phyloP scores from a whole-genome alignment of 768 basidiomycete genomes.

The Tylopilus intermedius region DNA sequence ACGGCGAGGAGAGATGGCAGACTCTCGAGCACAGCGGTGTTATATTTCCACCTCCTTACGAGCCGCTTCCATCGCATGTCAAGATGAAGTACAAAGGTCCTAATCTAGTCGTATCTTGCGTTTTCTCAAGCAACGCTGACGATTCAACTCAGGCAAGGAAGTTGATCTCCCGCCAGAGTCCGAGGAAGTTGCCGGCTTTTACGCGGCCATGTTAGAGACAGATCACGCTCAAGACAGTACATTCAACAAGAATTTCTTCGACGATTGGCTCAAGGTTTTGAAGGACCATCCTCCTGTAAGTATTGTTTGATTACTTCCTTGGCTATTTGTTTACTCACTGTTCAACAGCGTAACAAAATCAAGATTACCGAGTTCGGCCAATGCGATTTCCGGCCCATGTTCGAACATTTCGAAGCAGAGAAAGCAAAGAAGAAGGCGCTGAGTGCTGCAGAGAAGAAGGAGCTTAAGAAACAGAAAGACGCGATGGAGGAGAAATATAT shows the following conservation, averaged over 20 bases:
- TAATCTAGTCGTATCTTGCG: slow-evolving; percentile 22
- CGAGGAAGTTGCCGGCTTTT: slow-evolving; percentile 97
- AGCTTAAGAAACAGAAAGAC: slow-evolving; percentile 80
- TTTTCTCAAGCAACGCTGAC: slow-evolving; percentile 15
- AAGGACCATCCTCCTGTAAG: slow-evolving; percentile 81
- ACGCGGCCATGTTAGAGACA: slow-evolving; percentile 86
- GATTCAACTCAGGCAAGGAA: slow-evolving; percentile 52
- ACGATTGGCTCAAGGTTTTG: slow-evolving; percentile 77
- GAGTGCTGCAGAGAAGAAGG: slow-evolving; percentile 85
- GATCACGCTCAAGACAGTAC: slow-evolving; percentile 84
- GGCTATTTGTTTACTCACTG: slow-evolving; percentile 7
- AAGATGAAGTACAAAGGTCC: slow-evolving; percentile 95
- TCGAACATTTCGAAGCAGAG: slow-evolving; percentile 85
- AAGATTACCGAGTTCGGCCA: slow-evolving; percentile 70
- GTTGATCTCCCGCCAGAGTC: slow-evolving; percentile 78
- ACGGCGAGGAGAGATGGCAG: slow-evolving; percentile 83
- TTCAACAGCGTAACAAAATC: slow-evolving; percentile 57
- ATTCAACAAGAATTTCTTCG: slow-evolving; percentile 95
- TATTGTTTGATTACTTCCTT: slow-evolving; percentile 13
- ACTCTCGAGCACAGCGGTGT: slow-evolving; percentile 95
- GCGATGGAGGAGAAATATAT: slow-evolving; percentile 79
- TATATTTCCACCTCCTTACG: slow-evolving; percentile 92
- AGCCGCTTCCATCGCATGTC: slow-evolving; percentile 71
- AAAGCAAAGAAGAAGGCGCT: slow-evolving; percentile 90
- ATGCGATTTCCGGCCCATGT: slow-evolving; percentile 96